Evolutionary conservation across 1,284 basidiomycete genomes (phyloP).

Genomic region (Fomitopsis palustris): DNA sequence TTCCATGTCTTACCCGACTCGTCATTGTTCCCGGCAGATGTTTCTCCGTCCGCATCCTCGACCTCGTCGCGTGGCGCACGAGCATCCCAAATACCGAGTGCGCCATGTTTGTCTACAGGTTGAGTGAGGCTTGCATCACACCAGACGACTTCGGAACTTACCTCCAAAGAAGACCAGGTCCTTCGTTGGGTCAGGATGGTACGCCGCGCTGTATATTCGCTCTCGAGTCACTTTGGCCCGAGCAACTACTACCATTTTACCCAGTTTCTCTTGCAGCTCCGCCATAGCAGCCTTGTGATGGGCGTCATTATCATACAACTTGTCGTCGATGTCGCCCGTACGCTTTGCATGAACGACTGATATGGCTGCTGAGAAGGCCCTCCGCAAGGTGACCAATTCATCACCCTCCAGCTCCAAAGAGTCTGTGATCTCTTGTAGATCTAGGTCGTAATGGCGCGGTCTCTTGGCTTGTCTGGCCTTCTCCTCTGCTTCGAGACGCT

Average conservation of each 20-base stretch:
- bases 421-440: constrained; percentile 50
- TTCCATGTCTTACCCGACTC: constrained; percentile 75
- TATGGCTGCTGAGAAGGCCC: constrained; percentile 38
- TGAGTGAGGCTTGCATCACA: neutral
- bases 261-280: constrained; percentile 50
- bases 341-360: constrained; percentile 35
- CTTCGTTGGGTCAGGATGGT: constrained; percentile 77
- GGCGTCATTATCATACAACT: constrained; percentile 39
- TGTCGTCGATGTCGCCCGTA: constrained; percentile 45
- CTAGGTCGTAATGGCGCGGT: constrained; percentile 64
- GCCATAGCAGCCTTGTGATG: constrained; percentile 44
- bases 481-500: constrained; percentile 57
- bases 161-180: constrained; percentile 80
- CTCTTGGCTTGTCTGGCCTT: constrained; percentile 54
- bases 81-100: constrained; percentile 80
- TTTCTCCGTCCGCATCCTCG: constrained; percentile 58
- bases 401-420: constrained; percentile 36
- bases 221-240: constrained; percentile 75
- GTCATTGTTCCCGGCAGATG: constrained; percentile 32
- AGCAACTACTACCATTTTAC: constrained; percentile 57
- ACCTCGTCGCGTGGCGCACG: constrained; percentile 60
- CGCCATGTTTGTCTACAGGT: constrained; percentile 67
- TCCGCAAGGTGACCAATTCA: constrained; percentile 42
- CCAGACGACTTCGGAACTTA: constrained; percentile 25
- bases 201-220: constrained; percentile 69